Evolutionary conservation across 495 filamentous ascomycete species (phyloP), one percentile per base, ranked within the genome.

Genomic region (Jackrogersella minutella): DNA sequence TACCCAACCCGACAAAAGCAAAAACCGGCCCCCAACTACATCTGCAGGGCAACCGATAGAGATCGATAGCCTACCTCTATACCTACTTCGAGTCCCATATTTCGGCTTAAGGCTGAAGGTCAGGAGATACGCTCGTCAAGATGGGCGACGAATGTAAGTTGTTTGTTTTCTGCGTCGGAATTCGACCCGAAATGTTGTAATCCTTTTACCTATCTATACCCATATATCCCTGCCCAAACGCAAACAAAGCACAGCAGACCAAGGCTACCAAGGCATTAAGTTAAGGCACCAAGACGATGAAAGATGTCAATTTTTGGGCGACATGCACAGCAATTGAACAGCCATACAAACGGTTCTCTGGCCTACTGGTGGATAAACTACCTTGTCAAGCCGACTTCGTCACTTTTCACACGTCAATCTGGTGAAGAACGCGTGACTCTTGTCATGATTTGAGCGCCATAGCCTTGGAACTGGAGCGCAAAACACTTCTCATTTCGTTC

Each of bases 61-160:
- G 14, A 37, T 37, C 43, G 24, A 24, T 10, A 49, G 44, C 49
- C 57, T 60, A 21, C 57, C 34, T n/a, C 14, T 31, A 44, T n/a
- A 30, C 7, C 26, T 30, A 7, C 7, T 3, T 34, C 17, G 51
- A 22, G 13, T 53, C 19, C 40, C 40, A 34, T 43, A 39, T 26
- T 39, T 54, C 21, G 26, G 37, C 4, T 39, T 51, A 61, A 64
- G 66, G 66, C 66, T 69, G 60, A 60, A 49, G 17, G 21, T 16
- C 4, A 40, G 7, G 4, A 43, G 16, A 49, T 14, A 60, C 14
- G 49, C 46, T 55, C 28, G 21, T 46, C 33, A 64, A 61, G 24
- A 69, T 69, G 66, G 50, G 41, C 16, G 44, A 64, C 50, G 66
- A 69, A 64, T 69, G 66, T 69, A 64, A 69, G 66, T 69, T 33